These are phyloP conservation scores for Eragrostis curvula DNA, from an alignment of 176 grass and related monocot genomes.

Conservation along the genomic window DNA sequence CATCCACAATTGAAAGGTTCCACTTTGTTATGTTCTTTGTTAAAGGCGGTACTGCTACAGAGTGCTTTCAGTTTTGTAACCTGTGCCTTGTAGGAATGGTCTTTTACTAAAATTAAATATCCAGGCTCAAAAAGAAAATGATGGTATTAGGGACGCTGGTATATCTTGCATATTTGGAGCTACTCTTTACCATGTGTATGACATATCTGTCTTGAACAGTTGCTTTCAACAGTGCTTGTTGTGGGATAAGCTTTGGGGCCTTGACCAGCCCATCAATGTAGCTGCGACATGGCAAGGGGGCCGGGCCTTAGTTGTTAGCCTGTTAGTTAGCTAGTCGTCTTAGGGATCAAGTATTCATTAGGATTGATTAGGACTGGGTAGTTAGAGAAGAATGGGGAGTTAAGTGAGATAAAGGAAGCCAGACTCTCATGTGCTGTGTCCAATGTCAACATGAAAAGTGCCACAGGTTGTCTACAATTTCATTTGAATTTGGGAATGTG, in stretches of 20 bases:
- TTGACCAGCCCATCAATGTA: too few relatives aligned
- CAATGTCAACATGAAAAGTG: slow-evolving; percentile 1
- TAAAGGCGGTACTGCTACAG: background rate
- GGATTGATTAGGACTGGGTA: background rate
- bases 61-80: background rate
- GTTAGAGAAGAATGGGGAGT: too few relatives aligned
- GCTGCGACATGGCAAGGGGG: too few relatives aligned
- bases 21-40: background rate
- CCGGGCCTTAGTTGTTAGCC: background rate
- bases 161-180: background rate
- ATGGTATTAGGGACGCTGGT: background rate
- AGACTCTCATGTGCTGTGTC: background rate
- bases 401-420: too few relatives aligned
- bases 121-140: slow-evolving; percentile 1
- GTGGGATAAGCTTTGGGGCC: background rate
- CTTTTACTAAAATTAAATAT: background rate
- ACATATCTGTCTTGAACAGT: slow-evolving; percentile 4
- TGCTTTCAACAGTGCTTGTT: background rate
- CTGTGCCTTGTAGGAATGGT: background rate
- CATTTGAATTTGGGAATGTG: background rate
- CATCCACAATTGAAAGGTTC: background rate
- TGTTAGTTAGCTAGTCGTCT: background rate
- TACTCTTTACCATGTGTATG: background rate
- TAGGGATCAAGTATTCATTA: background rate
- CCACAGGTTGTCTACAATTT: background rate